Percentiles rank a stretch among this genome's conserved stretches.
Conservation (phyloP, 1,139 yeast species). For the Debaryomycetaceae sp. region DNA sequence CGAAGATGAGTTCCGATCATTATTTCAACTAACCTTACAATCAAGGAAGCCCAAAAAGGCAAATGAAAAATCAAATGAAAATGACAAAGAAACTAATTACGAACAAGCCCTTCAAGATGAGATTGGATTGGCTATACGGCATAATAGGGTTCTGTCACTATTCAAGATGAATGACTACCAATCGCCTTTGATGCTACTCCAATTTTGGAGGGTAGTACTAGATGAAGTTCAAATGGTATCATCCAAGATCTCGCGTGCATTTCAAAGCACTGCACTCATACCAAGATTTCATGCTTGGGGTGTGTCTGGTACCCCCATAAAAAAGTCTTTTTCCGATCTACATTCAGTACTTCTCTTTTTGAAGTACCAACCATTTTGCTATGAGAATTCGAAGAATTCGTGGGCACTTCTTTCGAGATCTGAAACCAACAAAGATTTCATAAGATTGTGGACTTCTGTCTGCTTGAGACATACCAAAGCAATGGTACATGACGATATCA, state of each 20-base stretch:
- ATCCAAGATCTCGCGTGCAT: slow-evolving; percentile 68
- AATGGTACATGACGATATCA: slow-evolving; percentile 74
- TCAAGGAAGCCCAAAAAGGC: slow-evolving; percentile 27
- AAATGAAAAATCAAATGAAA: slow-evolving; percentile 19
- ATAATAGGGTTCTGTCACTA: slow-evolving; percentile 24
- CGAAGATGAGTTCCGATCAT: slow-evolving; percentile 22
- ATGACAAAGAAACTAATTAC: slow-evolving; percentile 29
- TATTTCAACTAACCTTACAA: slow-evolving; percentile 27
- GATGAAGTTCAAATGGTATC: slow-evolving; percentile 96
- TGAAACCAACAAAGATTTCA: slow-evolving; percentile 36
- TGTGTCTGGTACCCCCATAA: slow-evolving; percentile 91
- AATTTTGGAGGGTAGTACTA: slow-evolving; percentile 83
- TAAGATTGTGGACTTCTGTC: slow-evolving; percentile 42
- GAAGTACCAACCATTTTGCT: slow-evolving; percentile 59
- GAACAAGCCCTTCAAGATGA: slow-evolving; percentile 38
- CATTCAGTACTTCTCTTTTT: slow-evolving; percentile 68
- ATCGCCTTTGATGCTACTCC: slow-evolving; percentile 78
- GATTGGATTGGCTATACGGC: slow-evolving; percentile 29
- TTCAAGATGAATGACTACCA: slow-evolving; percentile 49
- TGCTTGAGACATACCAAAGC: slow-evolving; percentile 80
- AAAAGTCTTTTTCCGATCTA: slow-evolving; percentile 61
- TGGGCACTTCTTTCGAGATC: slow-evolving; percentile 29
- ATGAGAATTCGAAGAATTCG: slow-evolving; percentile 33
- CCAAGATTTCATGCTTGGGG: slow-evolving; percentile 95
- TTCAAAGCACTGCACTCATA: slow-evolving; percentile 72